Conservation (phyloP, 371 early-diverging fungal genomes). For the Circinella minor region DNA sequence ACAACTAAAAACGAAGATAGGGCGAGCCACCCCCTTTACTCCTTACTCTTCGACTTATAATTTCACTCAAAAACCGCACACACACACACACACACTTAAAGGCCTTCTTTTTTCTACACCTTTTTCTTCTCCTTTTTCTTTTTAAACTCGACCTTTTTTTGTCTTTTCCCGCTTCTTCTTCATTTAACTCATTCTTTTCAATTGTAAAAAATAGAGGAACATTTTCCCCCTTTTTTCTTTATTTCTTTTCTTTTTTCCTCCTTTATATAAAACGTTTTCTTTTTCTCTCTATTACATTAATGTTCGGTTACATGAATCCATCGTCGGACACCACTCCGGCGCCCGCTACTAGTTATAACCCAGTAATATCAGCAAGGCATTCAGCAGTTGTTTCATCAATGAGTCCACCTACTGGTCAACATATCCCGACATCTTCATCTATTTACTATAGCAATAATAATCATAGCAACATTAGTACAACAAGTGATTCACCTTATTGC, state of each 20-base stretch:
- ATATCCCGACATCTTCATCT: neutral
- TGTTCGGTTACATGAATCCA: conserved; percentile 16
- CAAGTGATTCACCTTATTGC: conserved; percentile 2
- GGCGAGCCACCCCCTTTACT: conserved; percentile 2
- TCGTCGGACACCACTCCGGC: conserved; percentile 7
- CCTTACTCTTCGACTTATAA: no score
- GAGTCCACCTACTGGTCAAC: neutral
- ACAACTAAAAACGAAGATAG: neutral
- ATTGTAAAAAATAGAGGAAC: neutral
- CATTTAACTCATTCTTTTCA: neutral
- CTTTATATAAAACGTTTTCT: neutral
- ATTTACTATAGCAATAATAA: neutral
- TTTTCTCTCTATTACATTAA: neutral
- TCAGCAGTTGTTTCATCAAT: neutral
- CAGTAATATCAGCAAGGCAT: neutral
- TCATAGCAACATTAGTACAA: no score
- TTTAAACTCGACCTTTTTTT: neutral
- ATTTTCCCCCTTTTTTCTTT: conserved; percentile 1
- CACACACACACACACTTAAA: no score
- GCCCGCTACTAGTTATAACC: neutral
- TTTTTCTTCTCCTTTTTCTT: conserved; percentile 7
- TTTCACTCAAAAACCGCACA: no score
- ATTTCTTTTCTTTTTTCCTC: no score
- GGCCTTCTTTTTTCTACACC: neutral
- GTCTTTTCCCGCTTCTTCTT: neutral